These are phyloP conservation scores for Furcasterigmium furcatum DNA, from an alignment of 2,329 filamentous ascomycete genomes.

Conservation along the genomic window DNA sequence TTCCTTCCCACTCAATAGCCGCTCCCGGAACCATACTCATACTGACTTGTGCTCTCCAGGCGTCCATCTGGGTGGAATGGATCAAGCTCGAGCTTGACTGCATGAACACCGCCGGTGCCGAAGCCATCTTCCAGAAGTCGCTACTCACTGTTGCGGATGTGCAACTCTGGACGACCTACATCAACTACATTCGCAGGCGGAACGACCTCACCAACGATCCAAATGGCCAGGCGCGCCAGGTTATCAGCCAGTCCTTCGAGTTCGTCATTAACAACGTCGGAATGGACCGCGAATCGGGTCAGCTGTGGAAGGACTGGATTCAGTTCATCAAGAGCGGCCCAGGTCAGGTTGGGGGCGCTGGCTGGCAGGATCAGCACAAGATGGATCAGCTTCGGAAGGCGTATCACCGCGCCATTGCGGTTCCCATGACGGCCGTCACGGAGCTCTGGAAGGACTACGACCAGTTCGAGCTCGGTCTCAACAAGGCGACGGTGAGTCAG, in stretches of 20 bases:
- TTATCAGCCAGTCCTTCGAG: conserved; percentile 84
- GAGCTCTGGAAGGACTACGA: conserved; percentile 97
- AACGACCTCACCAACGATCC: conserved; percentile 81
- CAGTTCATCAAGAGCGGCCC: conserved; percentile 88
- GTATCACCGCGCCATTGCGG: conserved; percentile 84
- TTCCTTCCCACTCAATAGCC: neutral
- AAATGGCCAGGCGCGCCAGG: conserved; percentile 70
- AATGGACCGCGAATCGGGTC: conserved; percentile 84
- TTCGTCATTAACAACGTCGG: conserved; percentile 89
- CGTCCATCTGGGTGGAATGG: conserved; percentile 87
- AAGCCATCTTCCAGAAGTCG: conserved; percentile 78
- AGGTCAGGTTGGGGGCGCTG: conserved; percentile 77
- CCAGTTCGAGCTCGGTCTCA: conserved; percentile 88
- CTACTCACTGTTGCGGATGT: conserved; percentile 79
- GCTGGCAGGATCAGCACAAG: conserved; percentile 97
- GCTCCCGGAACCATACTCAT: neutral
- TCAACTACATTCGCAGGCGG: conserved; percentile 89
- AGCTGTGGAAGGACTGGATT: conserved; percentile 92
- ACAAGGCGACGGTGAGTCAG: conserved; percentile 76
- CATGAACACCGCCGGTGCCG: conserved; percentile 77
- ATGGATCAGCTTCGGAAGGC: conserved; percentile 91
- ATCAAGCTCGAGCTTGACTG: conserved; percentile 85
- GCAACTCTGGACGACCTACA: conserved; percentile 85
- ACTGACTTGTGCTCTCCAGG: conserved; percentile 59
- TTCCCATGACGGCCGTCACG: conserved; percentile 82